phyloP scores from a whole-genome alignment of 768 basidiomycete species.

The Naematelia encephala region DNA sequence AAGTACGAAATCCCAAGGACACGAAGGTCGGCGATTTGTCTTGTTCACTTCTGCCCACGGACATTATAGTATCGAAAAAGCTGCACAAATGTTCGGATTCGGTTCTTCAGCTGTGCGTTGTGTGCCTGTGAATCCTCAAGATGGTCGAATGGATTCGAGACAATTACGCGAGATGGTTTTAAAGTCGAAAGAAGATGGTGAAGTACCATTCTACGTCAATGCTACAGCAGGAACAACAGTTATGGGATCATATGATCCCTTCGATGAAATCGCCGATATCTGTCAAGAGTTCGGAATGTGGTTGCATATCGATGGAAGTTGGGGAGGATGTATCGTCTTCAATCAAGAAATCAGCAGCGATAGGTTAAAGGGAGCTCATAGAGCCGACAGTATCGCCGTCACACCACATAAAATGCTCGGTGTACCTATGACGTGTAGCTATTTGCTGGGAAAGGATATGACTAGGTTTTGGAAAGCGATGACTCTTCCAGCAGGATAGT shows the following conservation, averaged over 20 bases:
- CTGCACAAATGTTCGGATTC: constrained; percentile 33
- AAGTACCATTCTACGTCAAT: constrained; percentile 34
- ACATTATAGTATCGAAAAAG: constrained; percentile 30
- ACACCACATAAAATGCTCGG: constrained; percentile 37
- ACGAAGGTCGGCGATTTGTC: constrained; percentile 12
- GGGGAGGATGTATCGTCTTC: constrained; percentile 34
- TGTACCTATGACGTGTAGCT: constrained; percentile 28
- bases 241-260: constrained; percentile 27
- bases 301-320: constrained; percentile 35
- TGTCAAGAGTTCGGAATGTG: constrained; percentile 23
- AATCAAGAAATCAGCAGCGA: constrained; percentile 6
- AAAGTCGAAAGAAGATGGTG: constrained; percentile 14
- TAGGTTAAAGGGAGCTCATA: constrained; percentile 20
- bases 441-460: constrained; percentile 30
- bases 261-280: constrained; percentile 20
- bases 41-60: constrained; percentile 30
- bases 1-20: constrained; percentile 19
- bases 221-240: constrained; percentile 38
- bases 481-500: constrained; percentile 34
- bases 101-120: constrained; percentile 16
- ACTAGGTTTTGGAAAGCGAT: constrained; percentile 21
- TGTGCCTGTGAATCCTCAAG: constrained; percentile 17
- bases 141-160: constrained; percentile 19
- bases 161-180: constrained; percentile 15
- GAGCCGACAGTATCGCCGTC: constrained; percentile 26